Evolutionary conservation across 208 protist genomes (phyloP).

Genomic region (Porcisia deanei): DNA sequence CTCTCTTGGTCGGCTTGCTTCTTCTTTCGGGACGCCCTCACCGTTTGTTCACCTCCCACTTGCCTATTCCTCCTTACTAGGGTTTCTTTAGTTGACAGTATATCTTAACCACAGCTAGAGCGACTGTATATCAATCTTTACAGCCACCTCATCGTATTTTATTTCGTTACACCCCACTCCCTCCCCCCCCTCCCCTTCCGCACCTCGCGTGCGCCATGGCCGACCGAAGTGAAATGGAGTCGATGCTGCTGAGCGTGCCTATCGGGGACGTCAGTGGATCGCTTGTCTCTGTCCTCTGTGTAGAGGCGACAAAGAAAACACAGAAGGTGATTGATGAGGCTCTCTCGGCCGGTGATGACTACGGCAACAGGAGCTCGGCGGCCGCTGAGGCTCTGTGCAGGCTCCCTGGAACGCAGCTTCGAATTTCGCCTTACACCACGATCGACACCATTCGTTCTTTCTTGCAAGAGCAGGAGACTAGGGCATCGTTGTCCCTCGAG

Average conservation of each 20-base stretch:
- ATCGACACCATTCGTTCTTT: constrained; percentile 21
- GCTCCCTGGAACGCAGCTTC: constrained; percentile 18
- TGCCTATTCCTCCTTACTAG: background rate
- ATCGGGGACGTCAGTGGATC: background rate
- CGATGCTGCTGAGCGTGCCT: constrained; percentile 17
- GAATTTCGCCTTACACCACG: constrained; percentile 22
- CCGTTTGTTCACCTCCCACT: no score
- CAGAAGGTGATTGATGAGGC: constrained; percentile 15
- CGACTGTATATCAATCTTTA: background rate
- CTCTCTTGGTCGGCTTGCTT: background rate
- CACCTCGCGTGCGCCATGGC: background rate
- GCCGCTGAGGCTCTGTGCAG: constrained; percentile 13
- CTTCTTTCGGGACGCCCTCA: background rate
- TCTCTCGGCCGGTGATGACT: background rate
- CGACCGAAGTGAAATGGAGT: constrained; percentile 17
- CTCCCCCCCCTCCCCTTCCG: background rate
- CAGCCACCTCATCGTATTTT: background rate
- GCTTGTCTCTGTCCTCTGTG: constrained; percentile 18
- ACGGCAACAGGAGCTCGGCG: background rate
- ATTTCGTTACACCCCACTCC: background rate
- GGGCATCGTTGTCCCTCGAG: background rate
- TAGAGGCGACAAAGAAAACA: constrained; percentile 15
- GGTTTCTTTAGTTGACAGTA: background rate
- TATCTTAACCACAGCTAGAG: no score
- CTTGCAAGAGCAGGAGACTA: constrained; percentile 18